Evolutionary conservation across 2,329 filamentous ascomycete species (phyloP).

Genomic region (Aspergillus aculeatinus): DNA sequence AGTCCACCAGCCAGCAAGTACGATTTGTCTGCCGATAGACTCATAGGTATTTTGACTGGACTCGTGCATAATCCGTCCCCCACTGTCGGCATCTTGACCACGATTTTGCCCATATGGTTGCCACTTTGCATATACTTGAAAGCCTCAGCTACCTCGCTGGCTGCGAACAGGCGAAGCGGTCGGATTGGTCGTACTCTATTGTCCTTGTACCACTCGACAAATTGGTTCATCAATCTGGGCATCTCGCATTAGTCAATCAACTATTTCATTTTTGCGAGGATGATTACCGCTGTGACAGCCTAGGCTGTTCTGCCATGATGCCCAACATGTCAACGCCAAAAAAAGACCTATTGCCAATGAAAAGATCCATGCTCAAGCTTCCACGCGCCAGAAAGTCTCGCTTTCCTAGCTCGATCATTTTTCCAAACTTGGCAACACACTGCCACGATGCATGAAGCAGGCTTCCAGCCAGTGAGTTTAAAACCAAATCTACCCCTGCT

Average conservation of each 20-base stretch:
- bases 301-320: background rate
- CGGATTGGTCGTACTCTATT: background rate
- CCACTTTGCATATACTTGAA: constrained; percentile 13
- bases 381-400: constrained; percentile 28
- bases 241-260: too few species aligned
- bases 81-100: constrained; percentile 4
- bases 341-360: constrained; percentile 12
- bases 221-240: too few species aligned
- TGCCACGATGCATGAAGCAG: constrained; percentile 24
- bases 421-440: constrained; percentile 28
- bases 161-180: background rate
- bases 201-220: background rate
- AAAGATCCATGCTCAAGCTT: constrained; percentile 18
- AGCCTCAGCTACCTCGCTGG: background rate
- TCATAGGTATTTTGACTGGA: too few species aligned
- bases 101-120: constrained; percentile 11
- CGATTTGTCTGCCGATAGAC: constrained; percentile 17
- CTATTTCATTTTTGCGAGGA: too few species aligned
- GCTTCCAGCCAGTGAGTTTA: constrained; percentile 24
- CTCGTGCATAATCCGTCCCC: too few species aligned
- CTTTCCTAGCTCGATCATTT: constrained; percentile 33
- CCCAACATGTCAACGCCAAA: constrained; percentile 7
- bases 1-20: constrained; percentile 58
- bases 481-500: constrained; percentile 35
- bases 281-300: background rate